Conservation (phyloP, 305 asterid species). For the Solanum chacoense region DNA sequence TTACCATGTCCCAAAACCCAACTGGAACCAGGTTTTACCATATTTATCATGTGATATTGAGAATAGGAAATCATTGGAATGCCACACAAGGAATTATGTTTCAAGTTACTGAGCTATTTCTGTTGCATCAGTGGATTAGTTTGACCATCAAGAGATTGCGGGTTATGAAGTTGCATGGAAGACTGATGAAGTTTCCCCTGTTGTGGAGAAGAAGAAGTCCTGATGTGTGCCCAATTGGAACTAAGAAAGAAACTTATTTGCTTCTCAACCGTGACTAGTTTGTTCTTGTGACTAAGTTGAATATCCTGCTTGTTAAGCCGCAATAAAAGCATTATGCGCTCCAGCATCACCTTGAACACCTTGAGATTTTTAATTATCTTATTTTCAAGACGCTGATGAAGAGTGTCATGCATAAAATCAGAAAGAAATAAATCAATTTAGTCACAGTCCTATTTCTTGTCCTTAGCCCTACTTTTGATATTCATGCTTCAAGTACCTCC, state of each 20-base stretch:
- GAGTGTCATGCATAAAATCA: conserved; percentile 41
- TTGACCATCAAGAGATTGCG: background rate
- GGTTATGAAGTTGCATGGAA: conserved; percentile 3
- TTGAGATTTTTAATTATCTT: conserved; percentile 58
- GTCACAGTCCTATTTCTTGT: background rate
- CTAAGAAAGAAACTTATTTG: conserved; percentile 49
- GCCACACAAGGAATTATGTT: conserved; percentile 22
- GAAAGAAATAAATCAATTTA: background rate
- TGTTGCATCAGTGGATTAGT: conserved; percentile 17
- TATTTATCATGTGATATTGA: conserved; percentile 53
- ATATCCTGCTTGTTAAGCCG: conserved; percentile 24
- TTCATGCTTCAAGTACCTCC: background rate
- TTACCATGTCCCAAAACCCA: conserved; percentile 40
- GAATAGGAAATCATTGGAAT: conserved; percentile 35
- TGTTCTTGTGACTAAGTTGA: conserved; percentile 48
- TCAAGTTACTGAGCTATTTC: conserved; percentile 31
- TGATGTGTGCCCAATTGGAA: conserved; percentile 38
- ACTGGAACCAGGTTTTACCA: conserved; percentile 45
- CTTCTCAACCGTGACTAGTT: conserved; percentile 43
- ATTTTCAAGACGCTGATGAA: conserved; percentile 55
- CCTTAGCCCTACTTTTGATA: background rate
- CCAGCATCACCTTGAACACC: background rate
- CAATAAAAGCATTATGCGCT: background rate
- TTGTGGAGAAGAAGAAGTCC: conserved; percentile 41
- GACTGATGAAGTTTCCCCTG: conserved; percentile 62